phyloP scores from a whole-genome alignment of 768 basidiomycete genomes.

The Pholiota conissans region DNA sequence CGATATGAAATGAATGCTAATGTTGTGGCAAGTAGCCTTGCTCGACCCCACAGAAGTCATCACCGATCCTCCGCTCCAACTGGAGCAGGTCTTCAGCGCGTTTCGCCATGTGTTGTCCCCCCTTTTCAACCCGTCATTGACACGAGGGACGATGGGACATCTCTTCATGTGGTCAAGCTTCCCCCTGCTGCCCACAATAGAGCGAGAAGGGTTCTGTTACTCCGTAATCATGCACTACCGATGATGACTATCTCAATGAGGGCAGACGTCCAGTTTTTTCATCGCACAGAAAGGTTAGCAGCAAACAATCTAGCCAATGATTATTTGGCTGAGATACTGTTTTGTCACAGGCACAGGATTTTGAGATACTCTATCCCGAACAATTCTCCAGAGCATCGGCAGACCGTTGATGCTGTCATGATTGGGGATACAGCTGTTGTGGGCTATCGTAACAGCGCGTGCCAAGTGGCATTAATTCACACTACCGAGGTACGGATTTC shows the following conservation, averaged over 20 bases:
- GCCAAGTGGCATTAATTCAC: slow-evolving; percentile 41
- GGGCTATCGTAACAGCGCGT: slow-evolving; percentile 40
- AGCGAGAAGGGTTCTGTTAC: slow-evolving; percentile 28
- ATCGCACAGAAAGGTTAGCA: slow-evolving; percentile 27
- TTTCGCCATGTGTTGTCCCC: not conserved
- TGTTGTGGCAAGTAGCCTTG: not conserved
- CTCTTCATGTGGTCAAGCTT: slow-evolving; percentile 4
- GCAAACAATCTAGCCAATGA: not conserved
- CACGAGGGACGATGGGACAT: not conserved
- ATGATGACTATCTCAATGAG: slow-evolving; percentile 46
- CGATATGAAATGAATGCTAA: not conserved
- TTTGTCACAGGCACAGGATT: slow-evolving; percentile 31
- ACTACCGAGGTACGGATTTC: slow-evolving; percentile 24
- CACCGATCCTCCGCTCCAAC: not conserved
- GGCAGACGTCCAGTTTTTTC: slow-evolving; percentile 44
- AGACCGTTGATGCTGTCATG: slow-evolving; percentile 48
- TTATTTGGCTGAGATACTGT: not conserved
- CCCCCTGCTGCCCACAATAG: slow-evolving; percentile 26
- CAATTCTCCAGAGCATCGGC: slow-evolving; percentile 28
- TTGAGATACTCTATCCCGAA: slow-evolving; percentile 38
- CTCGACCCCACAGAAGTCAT: not conserved
- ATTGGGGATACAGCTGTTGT: slow-evolving; percentile 41
- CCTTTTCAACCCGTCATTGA: not conserved
- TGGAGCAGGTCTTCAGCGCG: not conserved
- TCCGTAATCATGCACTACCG: slow-evolving; percentile 27